phyloP scores from a whole-genome alignment of 2,329 filamentous ascomycete genomes.

The Sporothrix dimorphospora region DNA sequence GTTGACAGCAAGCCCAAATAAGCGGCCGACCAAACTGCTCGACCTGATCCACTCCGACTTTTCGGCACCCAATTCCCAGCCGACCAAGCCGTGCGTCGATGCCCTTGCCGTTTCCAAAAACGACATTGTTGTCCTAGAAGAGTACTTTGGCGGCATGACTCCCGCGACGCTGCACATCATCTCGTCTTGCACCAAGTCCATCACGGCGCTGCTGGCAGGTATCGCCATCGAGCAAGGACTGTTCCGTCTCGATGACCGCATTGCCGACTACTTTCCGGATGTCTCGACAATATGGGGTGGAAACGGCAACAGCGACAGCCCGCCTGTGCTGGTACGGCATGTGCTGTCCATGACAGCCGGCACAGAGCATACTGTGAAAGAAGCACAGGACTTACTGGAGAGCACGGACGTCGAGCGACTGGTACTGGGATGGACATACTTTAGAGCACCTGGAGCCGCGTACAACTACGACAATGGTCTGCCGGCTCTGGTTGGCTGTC shows the following conservation, averaged over 20 bases:
- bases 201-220: not conserved
- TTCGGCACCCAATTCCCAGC: not conserved
- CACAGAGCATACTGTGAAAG: not conserved
- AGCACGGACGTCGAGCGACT: constrained; percentile 1
- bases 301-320: not conserved
- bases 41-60: not conserved
- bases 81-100: constrained; percentile 7
- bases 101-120: not conserved
- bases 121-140: not conserved
- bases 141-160: constrained; percentile 24
- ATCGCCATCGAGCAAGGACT: constrained; percentile 19
- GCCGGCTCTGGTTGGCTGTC: not conserved
- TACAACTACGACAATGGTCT: constrained; percentile 27
- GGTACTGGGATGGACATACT: too few species aligned
- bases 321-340: constrained; percentile 11
- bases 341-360: constrained; percentile 21
- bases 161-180: not conserved
- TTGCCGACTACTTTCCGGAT: constrained; percentile 6
- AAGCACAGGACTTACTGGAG: constrained; percentile 6
- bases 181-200: constrained; percentile 20
- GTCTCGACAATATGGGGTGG: not conserved
- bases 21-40: not conserved
- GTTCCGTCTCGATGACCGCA: constrained; percentile 1
- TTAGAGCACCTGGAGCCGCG: not conserved
- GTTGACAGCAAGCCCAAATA: not conserved